A percentile compares a stretch with the other conserved stretches of the same genome.
Evolutionary conservation across 306 rosid genomes (phyloP).

Genomic region (Vigna trinervia): DNA sequence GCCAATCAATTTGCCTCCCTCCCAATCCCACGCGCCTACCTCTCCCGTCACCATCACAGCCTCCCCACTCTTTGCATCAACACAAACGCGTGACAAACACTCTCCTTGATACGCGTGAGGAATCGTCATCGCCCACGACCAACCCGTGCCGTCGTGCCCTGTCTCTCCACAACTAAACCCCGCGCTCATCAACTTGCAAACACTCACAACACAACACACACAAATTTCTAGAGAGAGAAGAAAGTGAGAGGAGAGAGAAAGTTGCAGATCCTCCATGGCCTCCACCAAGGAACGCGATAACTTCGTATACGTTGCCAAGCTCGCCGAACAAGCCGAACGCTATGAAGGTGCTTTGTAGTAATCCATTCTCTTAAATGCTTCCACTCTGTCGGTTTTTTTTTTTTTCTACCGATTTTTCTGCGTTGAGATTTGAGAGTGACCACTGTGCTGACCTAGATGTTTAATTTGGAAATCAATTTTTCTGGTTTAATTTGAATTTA

Average conservation of each 20-base stretch:
- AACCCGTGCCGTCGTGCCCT: constrained; percentile 37
- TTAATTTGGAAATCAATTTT: neutral
- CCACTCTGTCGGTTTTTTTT: neutral
- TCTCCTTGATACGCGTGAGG: constrained; percentile 22
- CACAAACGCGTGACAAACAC: constrained; percentile 20
- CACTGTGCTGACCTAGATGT: neutral
- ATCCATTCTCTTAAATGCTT: neutral
- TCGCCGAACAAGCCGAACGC: constrained; percentile 80
- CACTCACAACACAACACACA: neutral
- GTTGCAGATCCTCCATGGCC: constrained; percentile 51
- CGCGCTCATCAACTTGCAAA: neutral
- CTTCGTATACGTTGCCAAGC: constrained; percentile 68
- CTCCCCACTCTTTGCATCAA: neutral
- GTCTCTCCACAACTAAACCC: constrained; percentile 36
- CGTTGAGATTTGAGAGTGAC: neutral
- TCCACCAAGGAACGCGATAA: constrained; percentile 57
- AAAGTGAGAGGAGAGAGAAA: constrained; percentile 37
- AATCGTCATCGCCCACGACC: neutral
- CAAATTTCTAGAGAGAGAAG: constrained; percentile 28
- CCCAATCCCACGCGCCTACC: constrained; percentile 8
- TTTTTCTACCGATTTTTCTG: neutral
- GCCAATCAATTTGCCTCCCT: constrained; percentile 19
- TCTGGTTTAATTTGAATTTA: constrained; percentile 9
- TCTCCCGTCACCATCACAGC: neutral
- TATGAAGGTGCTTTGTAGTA: constrained; percentile 49